Evolutionary conservation across 768 basidiomycete genomes (phyloP).

Genomic region (Coprinopsis cinerea): DNA sequence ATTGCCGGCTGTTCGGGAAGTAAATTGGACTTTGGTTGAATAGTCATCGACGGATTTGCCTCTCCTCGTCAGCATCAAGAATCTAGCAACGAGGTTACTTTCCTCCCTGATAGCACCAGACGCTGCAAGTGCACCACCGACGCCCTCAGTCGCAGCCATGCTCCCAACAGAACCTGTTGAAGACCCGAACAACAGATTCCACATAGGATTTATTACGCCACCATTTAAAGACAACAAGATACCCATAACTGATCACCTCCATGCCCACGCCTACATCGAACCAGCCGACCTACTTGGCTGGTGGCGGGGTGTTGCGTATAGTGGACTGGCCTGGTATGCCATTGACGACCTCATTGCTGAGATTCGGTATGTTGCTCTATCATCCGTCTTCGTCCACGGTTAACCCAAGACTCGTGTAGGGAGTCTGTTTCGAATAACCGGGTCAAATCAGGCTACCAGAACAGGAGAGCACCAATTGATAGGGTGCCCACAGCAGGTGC

Average conservation of each 20-base stretch:
- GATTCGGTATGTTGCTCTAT: conserved; percentile 49
- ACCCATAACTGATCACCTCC: conserved; percentile 74
- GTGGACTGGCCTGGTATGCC: conserved; percentile 66
- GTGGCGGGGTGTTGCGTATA: conserved; percentile 66
- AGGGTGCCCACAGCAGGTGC: conserved; percentile 67
- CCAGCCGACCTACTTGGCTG: conserved; percentile 65
- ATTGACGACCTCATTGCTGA: conserved; percentile 78
- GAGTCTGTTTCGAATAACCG: conserved; percentile 81
- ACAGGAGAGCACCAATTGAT: conserved; percentile 60
- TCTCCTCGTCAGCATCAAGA: conserved; percentile 57
- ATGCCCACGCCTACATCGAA: conserved; percentile 66
- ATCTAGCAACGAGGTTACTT: conserved; percentile 53
- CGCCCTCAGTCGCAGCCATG: conserved; percentile 27
- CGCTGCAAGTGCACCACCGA: conserved; percentile 29
- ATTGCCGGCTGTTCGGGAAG: conserved; percentile 2
- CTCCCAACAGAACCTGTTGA: conserved; percentile 26
- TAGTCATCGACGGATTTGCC: conserved; percentile 75
- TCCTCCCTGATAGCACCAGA: conserved; percentile 37
- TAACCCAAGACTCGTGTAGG: conserved; percentile 31
- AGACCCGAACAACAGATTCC: conserved; percentile 35
- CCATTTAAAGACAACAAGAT: conserved; percentile 75
- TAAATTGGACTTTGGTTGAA: conserved; percentile 6
- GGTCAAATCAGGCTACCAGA: conserved; percentile 68
- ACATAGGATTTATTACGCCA: conserved; percentile 73
- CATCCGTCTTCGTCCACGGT: background rate